Conservation (phyloP, 2,329 filamentous ascomycete species). For the Pseudogymnoascus sp. region DNA sequence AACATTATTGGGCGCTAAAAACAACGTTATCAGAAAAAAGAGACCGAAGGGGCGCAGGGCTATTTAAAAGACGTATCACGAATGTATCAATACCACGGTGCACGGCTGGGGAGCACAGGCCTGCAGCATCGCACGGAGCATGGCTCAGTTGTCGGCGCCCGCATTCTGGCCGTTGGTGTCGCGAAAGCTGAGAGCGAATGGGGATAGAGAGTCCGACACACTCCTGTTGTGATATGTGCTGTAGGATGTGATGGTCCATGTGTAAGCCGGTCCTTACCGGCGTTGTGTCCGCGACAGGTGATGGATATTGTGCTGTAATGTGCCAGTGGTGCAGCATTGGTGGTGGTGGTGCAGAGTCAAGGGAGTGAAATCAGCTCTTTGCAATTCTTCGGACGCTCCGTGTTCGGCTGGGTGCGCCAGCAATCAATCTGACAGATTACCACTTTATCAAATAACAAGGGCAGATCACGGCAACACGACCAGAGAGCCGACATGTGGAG, state of each 20-base stretch:
- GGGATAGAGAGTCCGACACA: background rate
- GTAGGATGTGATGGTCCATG: slow-evolving; percentile 4
- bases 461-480: background rate
- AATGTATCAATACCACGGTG: slow-evolving; percentile 4
- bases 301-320: background rate
- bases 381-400: background rate
- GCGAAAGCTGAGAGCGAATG: background rate
- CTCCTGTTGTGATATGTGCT: background rate
- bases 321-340: background rate
- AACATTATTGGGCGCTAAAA: slow-evolving; percentile 8
- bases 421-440: slow-evolving; percentile 1
- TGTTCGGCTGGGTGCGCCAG: slow-evolving; percentile 5
- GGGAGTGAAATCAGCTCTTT: background rate
- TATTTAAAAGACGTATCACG: slow-evolving; percentile 9
- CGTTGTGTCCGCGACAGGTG: background rate
- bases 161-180: background rate
- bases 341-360: background rate
- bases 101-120: slow-evolving; percentile 1
- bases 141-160: background rate
- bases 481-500: background rate
- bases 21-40: slow-evolving; percentile 5
- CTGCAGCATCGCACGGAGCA: background rate
- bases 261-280: slow-evolving; percentile 1
- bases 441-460: background rate
- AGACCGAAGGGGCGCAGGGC: background rate